Evolutionary conservation across 768 basidiomycete genomes (phyloP), one percentile per base, ranked within the genome.

Genomic region (Lactarius deliciosus): DNA sequence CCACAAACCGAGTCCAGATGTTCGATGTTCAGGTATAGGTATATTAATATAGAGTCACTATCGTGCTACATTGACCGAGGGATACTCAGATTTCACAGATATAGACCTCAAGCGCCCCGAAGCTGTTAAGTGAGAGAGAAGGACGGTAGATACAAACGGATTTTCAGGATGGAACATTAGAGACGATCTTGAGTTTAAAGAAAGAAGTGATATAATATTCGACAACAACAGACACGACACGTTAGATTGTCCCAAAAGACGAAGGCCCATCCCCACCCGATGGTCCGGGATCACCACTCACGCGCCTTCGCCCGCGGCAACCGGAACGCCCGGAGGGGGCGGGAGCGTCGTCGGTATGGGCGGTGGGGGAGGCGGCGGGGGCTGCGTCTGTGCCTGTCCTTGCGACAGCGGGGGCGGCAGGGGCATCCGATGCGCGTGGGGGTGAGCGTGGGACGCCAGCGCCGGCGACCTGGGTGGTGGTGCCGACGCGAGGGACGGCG

Each of bases 271-370:
- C 9, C 34, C n/a, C 34, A 34, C 34, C 32, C 7, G 30, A 32
- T 18, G 32, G 7, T 5, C 55, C 55, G 7, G 50, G 11, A 56
- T 5, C 30, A n/a, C 62, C 53, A 22, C 25, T 53, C 40, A 68
- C 22, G 32, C 65, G 16, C 61, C 53, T 40, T 69, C 69, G 10
- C 69, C 63, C 7, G 66, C 66, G 20, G 22, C 59, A 25, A 68
- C 57, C 6, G 66, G 66, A 0, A 68, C 32, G n/a, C 65, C 30
- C 22, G 61, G 61, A 43, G 61, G 65, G 2, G 65, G 65, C 57
- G 47, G 61, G 10, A 57, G 22, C 38, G 60, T 16, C 22, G 45
- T 32, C 15, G 60, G 64, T 36, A 30, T 53, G 16, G 50, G 20
- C 0, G 8, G 43, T 20, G 28, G 28, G 28, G 45, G 43, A 7